These are phyloP conservation scores for Penicillium longicatenatum DNA, from an alignment of 495 filamentous ascomycete genomes.

Conservation along the genomic window DNA sequence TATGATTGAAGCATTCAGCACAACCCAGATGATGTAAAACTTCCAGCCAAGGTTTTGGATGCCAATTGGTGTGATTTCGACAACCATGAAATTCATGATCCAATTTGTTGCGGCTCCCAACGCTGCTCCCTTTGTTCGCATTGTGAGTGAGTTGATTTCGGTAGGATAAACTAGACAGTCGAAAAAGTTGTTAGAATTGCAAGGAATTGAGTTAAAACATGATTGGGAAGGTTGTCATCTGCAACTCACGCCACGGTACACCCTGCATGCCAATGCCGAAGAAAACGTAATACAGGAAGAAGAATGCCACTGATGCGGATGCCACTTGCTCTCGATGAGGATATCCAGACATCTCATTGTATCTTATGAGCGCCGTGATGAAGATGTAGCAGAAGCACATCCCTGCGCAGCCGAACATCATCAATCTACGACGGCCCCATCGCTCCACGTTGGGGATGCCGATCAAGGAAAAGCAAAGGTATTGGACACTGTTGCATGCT, in stretches of 20 bases:
- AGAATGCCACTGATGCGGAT: slow-evolving; percentile 43
- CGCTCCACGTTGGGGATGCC: slow-evolving; percentile 47
- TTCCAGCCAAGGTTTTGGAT: slow-evolving; percentile 24
- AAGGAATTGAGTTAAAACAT: not conserved
- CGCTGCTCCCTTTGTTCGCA: slow-evolving; percentile 57
- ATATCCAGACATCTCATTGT: slow-evolving; percentile 34
- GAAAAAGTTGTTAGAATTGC: slow-evolving; percentile 28
- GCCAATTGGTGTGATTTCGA: slow-evolving; percentile 59
- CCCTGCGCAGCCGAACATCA: slow-evolving; percentile 43
- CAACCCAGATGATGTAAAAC: slow-evolving; percentile 32
- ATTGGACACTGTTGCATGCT: slow-evolving; percentile 37
- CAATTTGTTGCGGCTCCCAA: slow-evolving; percentile 57
- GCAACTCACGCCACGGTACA: slow-evolving; percentile 23
- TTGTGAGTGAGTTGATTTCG: slow-evolving; percentile 61
- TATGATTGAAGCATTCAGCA: slow-evolving; percentile 22
- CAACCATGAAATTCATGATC: slow-evolving; percentile 64
- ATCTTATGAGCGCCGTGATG: slow-evolving; percentile 48
- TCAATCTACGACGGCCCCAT: slow-evolving; percentile 38
- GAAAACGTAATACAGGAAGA: slow-evolving; percentile 53
- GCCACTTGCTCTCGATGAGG: slow-evolving; percentile 26
- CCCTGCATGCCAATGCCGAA: slow-evolving; percentile 54
- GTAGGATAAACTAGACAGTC: slow-evolving; percentile 48
- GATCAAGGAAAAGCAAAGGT: slow-evolving; percentile 38
- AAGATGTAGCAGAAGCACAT: slow-evolving; percentile 51
- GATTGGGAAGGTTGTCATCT: not conserved